Percentiles rank a stretch among this genome's conserved stretches.
phyloP scores from a whole-genome alignment of 768 basidiomycete species.

The Termitomyces sp. region DNA sequence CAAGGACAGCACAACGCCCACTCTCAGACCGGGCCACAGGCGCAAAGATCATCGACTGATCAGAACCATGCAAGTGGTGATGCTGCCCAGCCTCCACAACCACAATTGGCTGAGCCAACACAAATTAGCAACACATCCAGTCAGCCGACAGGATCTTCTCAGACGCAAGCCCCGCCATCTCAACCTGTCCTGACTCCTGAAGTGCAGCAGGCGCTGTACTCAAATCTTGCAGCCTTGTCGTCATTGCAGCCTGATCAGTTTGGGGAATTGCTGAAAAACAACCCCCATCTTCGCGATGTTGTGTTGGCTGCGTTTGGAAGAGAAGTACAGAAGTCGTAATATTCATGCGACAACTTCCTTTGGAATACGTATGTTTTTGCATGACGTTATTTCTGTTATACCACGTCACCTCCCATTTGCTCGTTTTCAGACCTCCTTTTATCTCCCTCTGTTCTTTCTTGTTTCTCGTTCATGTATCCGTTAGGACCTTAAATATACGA shows the following conservation, averaged over 20 bases:
- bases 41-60: background rate
- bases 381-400: background rate
- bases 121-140: background rate
- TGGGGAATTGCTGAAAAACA: slow-evolving; percentile 28
- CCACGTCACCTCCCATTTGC: background rate
- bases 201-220: slow-evolving; percentile 10
- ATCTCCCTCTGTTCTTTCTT: background rate
- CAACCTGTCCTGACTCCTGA: background rate
- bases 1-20: slow-evolving; percentile 16
- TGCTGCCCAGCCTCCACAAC: background rate
- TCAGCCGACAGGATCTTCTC: background rate
- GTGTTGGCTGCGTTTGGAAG: slow-evolving; percentile 26
- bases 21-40: background rate
- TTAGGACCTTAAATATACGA: background rate
- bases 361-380: background rate
- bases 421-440: background rate
- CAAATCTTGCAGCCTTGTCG: slow-evolving; percentile 25
- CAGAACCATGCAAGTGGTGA: background rate
- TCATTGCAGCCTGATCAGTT: slow-evolving; percentile 30
- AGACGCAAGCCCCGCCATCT: slow-evolving; percentile 1
- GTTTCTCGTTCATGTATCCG: background rate
- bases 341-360: background rate
- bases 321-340: slow-evolving; percentile 15
- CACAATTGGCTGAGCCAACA: background rate
- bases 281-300: slow-evolving; percentile 32